Evolutionary conservation across 495 filamentous ascomycete genomes (phyloP).

Genomic region (Tricharina praecox): DNA sequence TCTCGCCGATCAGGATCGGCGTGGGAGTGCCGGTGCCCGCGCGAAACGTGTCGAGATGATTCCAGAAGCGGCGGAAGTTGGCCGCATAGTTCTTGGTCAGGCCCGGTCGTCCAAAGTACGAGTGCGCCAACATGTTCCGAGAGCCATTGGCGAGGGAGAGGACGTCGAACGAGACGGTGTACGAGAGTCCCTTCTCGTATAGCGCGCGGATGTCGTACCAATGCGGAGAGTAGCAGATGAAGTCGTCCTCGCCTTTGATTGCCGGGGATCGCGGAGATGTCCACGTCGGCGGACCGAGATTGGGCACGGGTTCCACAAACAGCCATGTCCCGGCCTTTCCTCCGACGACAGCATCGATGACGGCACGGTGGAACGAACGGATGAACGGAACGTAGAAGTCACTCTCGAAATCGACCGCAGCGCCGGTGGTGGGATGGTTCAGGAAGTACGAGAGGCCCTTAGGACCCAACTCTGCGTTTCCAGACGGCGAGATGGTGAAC

Average conservation of each 20-base stretch:
- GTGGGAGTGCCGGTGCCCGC: conserved; percentile 3
- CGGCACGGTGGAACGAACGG: conserved; percentile 14
- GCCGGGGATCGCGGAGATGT: neutral
- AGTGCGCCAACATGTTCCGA: conserved; percentile 24
- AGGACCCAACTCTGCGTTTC: conserved; percentile 11
- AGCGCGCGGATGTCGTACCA: conserved; percentile 61
- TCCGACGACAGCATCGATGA: conserved; percentile 9
- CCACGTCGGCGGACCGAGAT: conserved; percentile 19
- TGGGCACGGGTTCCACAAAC: conserved; percentile 25
- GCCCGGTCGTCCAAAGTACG: conserved; percentile 22
- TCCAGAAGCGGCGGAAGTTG: conserved; percentile 20
- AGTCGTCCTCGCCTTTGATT: conserved; percentile 43
- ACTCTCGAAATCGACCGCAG: conserved; percentile 43
- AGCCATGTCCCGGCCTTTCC: conserved; percentile 17
- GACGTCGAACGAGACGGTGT: conserved; percentile 53
- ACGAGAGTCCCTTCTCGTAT: conserved; percentile 49
- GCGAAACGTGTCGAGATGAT: conserved; percentile 14
- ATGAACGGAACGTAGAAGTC: conserved; percentile 25
- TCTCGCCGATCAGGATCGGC: conserved; percentile 39
- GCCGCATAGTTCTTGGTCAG: conserved; percentile 20
- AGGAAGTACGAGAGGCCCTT: conserved; percentile 39
- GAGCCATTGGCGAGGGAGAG: conserved; percentile 27
- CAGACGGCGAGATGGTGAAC: conserved; percentile 5
- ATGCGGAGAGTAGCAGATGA: conserved; percentile 56
- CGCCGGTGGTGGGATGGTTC: conserved; percentile 41